phyloP scores from a whole-genome alignment of 148 eudicot species.

The Arctostaphylos glauca region DNA sequence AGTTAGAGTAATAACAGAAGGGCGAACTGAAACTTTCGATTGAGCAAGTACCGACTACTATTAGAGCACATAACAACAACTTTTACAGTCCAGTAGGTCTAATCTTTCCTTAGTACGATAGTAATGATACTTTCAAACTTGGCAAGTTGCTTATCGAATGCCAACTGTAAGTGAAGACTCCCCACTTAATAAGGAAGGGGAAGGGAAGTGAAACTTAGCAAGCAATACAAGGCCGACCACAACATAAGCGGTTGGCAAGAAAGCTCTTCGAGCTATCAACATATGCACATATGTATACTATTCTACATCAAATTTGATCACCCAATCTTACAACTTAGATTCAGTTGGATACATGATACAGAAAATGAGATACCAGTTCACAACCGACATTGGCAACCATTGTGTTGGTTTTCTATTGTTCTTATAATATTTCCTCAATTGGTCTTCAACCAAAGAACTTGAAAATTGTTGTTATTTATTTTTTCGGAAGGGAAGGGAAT shows the following conservation, averaged over 20 bases:
- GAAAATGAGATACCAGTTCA: background rate
- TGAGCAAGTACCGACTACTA: background rate
- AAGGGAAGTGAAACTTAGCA: background rate
- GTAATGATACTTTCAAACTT: background rate
- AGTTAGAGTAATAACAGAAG: background rate
- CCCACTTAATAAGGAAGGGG: background rate
- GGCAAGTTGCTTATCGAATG: background rate
- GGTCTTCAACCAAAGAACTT: background rate
- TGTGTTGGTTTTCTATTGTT: background rate
- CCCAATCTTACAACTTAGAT: background rate
- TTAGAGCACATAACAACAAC: background rate
- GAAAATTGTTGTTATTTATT: background rate
- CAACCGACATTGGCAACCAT: background rate
- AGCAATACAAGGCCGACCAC: background rate
- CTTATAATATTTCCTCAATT: background rate
- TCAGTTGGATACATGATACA: background rate
- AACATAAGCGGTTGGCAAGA: background rate
- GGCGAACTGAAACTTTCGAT: background rate
- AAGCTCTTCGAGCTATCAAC: background rate
- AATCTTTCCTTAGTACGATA: background rate
- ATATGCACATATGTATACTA: background rate
- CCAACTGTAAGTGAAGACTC: background rate
- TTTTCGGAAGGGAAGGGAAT: background rate
- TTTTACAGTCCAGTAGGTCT: background rate
- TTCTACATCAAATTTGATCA: background rate